Evolutionary conservation across 2,329 filamentous ascomycete species (phyloP), one percentile per base, ranked within the genome.

Genomic region (Chaetomium sp.): DNA sequence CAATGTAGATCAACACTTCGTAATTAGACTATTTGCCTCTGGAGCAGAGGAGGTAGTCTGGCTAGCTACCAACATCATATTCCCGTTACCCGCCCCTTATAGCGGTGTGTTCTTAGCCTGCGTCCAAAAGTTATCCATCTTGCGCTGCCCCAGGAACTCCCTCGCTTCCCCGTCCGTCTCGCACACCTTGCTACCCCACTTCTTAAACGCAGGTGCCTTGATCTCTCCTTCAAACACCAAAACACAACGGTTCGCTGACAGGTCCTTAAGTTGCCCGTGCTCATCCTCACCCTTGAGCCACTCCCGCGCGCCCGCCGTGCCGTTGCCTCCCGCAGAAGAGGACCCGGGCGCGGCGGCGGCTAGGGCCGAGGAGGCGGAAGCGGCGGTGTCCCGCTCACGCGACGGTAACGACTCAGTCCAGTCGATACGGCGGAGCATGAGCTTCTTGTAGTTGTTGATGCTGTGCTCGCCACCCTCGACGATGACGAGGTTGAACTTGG

Each of bases 101-200:
- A 51, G 14, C 27, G 53, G 54, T 6, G 58, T 63, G 49, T 62
- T 89, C 77, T 95, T 95, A 0, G 91, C 92, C 64, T 94, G 73
- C 8, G 87, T 87, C 94, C 94, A 99, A 67, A 99, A 92, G 65
- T 87, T 95, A 65, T 97, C 92, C 80, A 97, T 88, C 76, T 95
- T 96, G 5, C 85, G 83, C 63, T 90, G 81, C 10, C 84, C 75
- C 59, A 99, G 72, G 27, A 86, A 79, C 64, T 96, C 90, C 68
- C 89, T 87, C 5, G 92, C 94, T 68, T 95, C 88, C 9, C 85
- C 81, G 69, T 99, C 94, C 2, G 89, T 92, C 72, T 97, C 94
- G 70, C 91, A 96, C n/a, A 94, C 84, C 68, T 89, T 87, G 60
- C 86, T 91, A 2, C 87, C 80, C 89, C 92, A 97, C 67, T 90